Percentiles rank a stretch among this genome's conserved stretches.
These are phyloP conservation scores for Talaromyces amestolkiae DNA, from an alignment of 2,329 filamentous ascomycete species.

Conservation along the genomic window DNA sequence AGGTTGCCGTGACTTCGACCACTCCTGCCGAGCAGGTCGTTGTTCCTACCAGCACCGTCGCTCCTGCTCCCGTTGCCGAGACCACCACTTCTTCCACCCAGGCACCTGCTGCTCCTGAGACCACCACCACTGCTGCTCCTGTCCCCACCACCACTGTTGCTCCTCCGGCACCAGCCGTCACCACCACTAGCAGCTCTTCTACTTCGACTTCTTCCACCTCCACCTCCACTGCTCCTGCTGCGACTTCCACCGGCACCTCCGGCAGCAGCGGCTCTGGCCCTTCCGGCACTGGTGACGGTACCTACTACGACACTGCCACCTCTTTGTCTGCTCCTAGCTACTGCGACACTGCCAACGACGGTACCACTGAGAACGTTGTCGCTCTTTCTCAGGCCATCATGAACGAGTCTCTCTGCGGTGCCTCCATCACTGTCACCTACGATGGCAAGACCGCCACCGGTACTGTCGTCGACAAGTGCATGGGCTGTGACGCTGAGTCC, in stretches of 20 bases:
- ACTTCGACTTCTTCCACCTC: background rate
- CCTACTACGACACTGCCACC: conserved; percentile 69
- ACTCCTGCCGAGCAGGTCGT: conserved; percentile 4
- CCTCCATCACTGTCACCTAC: conserved; percentile 62
- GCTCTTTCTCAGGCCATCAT: conserved; percentile 67
- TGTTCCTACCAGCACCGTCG: conserved; percentile 5
- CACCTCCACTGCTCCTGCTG: conserved; percentile 23
- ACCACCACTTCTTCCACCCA: background rate
- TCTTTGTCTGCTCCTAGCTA: conserved; percentile 49
- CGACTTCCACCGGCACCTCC: conserved; percentile 11
- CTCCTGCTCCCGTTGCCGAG: conserved; percentile 18
- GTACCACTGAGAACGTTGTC: conserved; percentile 60
- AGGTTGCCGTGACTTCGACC: conserved; percentile 3
- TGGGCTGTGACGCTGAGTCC: conserved; percentile 57
- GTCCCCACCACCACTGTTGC: conserved; percentile 18
- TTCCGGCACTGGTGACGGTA: conserved; percentile 61
- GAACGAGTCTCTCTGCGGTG: conserved; percentile 68
- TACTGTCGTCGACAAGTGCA: conserved; percentile 71
- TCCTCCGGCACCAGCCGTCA: background rate
- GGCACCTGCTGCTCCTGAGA: conserved; percentile 20
- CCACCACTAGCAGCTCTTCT: background rate
- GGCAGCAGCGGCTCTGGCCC: conserved; percentile 22
- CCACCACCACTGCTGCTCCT: conserved; percentile 23
- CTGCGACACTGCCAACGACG: conserved; percentile 64
- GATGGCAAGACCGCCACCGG: conserved; percentile 60